These are phyloP conservation scores for Russula emetica DNA, from an alignment of 768 basidiomycete species.

Conservation along the genomic window DNA sequence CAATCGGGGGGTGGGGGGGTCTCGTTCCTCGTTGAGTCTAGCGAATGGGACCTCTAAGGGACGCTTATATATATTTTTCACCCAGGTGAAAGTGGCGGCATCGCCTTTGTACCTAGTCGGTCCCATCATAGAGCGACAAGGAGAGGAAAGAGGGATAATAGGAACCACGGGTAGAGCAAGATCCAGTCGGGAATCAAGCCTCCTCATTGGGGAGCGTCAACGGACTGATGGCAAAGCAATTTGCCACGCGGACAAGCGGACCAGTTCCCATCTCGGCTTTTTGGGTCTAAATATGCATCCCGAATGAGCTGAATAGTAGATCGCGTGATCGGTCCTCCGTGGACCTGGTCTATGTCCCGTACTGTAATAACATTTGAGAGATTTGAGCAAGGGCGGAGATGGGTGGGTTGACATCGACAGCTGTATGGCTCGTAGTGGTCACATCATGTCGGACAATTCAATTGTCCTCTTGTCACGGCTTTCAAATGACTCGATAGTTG, in stretches of 20 bases:
- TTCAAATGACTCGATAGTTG: not conserved
- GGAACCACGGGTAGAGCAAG: not conserved
- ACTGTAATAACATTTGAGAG: not conserved
- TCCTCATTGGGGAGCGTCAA: not conserved
- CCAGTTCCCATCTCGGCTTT: not conserved
- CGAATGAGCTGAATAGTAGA: not conserved
- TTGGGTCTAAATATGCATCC: no score
- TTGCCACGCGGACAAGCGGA: not conserved
- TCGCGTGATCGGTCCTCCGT: not conserved
- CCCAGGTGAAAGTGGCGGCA: not conserved
- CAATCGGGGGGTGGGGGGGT: not conserved
- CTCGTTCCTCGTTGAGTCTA: not conserved
- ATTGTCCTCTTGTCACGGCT: not conserved
- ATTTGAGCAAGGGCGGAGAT: not conserved
- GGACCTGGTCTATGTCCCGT: not conserved
- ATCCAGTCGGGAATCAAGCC: not conserved
- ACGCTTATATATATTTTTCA: conserved; percentile 1
- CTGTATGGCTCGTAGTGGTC: not conserved
- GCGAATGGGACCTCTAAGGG: not conserved
- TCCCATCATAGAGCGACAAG: not conserved
- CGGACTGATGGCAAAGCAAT: not conserved
- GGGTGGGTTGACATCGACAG: not conserved
- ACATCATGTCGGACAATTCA: not conserved
- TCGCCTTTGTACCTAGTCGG: not conserved
- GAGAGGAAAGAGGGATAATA: not conserved